These are phyloP conservation scores for Cymbidium sinense DNA, from an alignment of 106 monocot species.

Conservation along the genomic window DNA sequence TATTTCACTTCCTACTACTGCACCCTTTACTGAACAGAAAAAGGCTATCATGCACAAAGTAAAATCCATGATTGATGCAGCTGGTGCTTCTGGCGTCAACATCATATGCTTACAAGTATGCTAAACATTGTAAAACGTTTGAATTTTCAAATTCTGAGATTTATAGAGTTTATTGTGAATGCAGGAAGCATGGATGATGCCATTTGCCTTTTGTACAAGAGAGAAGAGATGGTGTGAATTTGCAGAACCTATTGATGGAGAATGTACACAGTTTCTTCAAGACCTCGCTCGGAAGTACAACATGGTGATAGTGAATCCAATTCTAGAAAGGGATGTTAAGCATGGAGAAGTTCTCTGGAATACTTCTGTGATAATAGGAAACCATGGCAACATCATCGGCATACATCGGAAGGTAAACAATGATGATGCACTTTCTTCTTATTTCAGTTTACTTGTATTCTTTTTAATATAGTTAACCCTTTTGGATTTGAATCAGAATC, in stretches of 20 bases:
- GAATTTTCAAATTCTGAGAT: neutral
- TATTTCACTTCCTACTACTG: constrained; percentile 70
- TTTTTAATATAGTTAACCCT: neutral
- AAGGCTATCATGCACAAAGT: constrained; percentile 71
- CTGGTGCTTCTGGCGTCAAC: constrained; percentile 85
- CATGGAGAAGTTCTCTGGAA: constrained; percentile 95
- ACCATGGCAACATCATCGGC: constrained; percentile 92
- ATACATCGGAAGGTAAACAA: constrained; percentile 75
- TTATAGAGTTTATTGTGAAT: neutral
- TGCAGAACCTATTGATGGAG: constrained; percentile 90
- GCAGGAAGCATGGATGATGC: constrained; percentile 98
- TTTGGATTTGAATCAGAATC: constrained; percentile 52
- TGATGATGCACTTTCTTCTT: neutral
- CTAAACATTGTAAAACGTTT: neutral
- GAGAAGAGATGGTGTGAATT: constrained; percentile 99
- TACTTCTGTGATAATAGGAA: constrained; percentile 88
- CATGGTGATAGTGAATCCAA: constrained; percentile 94
- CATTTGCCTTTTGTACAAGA: constrained; percentile 91
- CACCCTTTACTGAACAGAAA: constrained; percentile 69
- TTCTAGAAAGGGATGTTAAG: constrained; percentile 84
- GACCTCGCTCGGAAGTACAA: constrained; percentile 71
- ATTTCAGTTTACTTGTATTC: neutral
- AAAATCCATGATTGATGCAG: constrained; percentile 83
- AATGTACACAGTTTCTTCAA: constrained; percentile 77
- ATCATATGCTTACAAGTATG: constrained; percentile 87